Percentiles rank a stretch among this genome's conserved stretches.
phyloP scores from a whole-genome alignment of 2,329 filamentous ascomycete genomes.

The Alternaria triticimaculans region DNA sequence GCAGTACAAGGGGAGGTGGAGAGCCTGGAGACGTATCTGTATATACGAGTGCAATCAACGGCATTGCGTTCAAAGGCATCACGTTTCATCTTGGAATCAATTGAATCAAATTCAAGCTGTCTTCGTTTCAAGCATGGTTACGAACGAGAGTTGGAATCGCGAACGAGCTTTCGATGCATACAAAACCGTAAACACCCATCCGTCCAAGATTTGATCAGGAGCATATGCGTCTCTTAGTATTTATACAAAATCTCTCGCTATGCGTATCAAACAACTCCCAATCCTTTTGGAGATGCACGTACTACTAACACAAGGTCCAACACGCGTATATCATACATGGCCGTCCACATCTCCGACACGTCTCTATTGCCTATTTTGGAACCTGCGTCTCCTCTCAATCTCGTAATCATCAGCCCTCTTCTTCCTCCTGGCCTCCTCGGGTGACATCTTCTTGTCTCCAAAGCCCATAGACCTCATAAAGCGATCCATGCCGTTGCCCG shows the following conservation, averaged over 20 bases:
- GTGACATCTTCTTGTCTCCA: conserved; percentile 22
- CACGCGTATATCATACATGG: conserved; percentile 33
- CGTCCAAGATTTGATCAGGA: background rate
- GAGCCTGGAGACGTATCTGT: background rate
- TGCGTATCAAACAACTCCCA: conserved; percentile 1
- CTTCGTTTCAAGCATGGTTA: background rate
- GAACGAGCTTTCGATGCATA: background rate
- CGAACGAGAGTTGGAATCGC: background rate
- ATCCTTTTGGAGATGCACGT: background rate
- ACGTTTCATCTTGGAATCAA: background rate
- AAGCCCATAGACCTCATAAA: conserved; percentile 24
- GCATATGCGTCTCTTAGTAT: conserved; percentile 21
- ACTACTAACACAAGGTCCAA: conserved; percentile 20
- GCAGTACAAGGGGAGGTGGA: background rate
- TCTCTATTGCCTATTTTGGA: conserved; percentile 29
- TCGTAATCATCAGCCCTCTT: conserved; percentile 38
- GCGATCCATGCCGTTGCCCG: conserved; percentile 14
- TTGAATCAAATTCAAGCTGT: background rate
- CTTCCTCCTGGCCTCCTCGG: conserved; percentile 34
- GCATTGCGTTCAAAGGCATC: background rate
- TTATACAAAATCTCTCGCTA: conserved; percentile 16
- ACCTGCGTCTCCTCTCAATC: conserved; percentile 35
- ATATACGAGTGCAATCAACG: background rate
- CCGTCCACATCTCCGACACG: background rate
- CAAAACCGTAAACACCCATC: background rate